These are phyloP conservation scores for Vigna mungo DNA, from an alignment of 306 rosid species.

Conservation along the genomic window DNA sequence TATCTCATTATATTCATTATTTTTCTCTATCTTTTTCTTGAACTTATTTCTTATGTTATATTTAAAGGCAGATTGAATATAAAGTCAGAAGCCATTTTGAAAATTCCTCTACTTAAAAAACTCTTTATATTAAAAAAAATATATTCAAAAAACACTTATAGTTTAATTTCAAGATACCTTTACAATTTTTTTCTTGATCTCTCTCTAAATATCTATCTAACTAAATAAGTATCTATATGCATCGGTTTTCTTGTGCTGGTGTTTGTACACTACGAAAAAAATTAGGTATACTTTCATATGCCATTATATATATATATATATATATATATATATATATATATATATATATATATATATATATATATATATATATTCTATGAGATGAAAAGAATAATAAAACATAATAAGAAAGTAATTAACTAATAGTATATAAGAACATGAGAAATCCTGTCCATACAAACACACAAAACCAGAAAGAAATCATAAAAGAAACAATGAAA, in stretches of 20 bases:
- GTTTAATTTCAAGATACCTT: too few relatives aligned
- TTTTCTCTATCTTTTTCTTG: not conserved
- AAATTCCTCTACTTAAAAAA: too few relatives aligned
- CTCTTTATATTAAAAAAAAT: too few relatives aligned
- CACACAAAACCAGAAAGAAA: not conserved
- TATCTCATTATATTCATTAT: not conserved
- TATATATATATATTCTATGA: too few relatives aligned
- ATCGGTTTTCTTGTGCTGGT: not conserved
- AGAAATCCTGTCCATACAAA: constrained; percentile 17
- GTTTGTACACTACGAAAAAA: not conserved
- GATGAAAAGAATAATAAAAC: not conserved
- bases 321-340: not conserved
- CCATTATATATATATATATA: not conserved
- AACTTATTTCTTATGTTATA: not conserved
- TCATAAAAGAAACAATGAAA: not conserved
- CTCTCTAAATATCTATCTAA: not conserved
- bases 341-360: too few relatives aligned
- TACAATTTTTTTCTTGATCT: not conserved
- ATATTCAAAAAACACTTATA: too few relatives aligned
- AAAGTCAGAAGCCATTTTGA: too few relatives aligned
- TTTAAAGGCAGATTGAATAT: not conserved
- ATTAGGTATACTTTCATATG: not conserved
- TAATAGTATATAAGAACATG: not conserved
- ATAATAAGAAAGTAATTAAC: not conserved
- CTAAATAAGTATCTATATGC: not conserved